Conservation (phyloP, 176 grass and related monocot species). For the Pontederia paniculata region DNA sequence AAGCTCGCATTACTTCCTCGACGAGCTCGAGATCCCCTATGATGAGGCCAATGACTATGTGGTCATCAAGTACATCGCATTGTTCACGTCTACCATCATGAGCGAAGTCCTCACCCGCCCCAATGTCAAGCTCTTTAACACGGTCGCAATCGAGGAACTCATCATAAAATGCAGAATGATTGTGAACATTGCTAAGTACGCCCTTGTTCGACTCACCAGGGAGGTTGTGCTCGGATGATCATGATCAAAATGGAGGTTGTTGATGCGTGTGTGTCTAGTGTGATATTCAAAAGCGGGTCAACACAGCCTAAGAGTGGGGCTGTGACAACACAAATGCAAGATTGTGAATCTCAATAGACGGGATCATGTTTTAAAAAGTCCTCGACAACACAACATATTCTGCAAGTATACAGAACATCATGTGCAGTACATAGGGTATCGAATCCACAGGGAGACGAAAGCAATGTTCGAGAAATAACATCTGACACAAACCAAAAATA, state of each 20-base stretch:
- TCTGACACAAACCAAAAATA: no score
- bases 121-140: slow-evolving; percentile 92
- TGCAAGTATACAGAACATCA: no score
- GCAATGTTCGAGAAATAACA: no score
- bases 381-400: no score
- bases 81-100: slow-evolving; percentile 94
- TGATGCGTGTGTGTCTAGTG: no score
- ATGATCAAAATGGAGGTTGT: slow-evolving; percentile 91
- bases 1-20: slow-evolving; percentile 78
- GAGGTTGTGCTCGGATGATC: slow-evolving; percentile 90
- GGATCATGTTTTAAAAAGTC: no score
- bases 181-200: slow-evolving; percentile 79
- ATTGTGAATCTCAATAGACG: no score
- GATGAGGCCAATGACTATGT: slow-evolving; percentile 74
- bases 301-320: no score
- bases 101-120: slow-evolving; percentile 54
- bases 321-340: no score
- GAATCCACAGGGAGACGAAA: no score
- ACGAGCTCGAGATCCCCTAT: slow-evolving; percentile 56
- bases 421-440: no score
- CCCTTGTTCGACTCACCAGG: slow-evolving; percentile 60
- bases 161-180: slow-evolving; percentile 56
- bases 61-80: slow-evolving; percentile 66
- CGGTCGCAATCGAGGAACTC: slow-evolving; percentile 74
- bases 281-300: no score